Conservation (phyloP, 805 yeast genomes). For the Ogataea dorogensis region DNA sequence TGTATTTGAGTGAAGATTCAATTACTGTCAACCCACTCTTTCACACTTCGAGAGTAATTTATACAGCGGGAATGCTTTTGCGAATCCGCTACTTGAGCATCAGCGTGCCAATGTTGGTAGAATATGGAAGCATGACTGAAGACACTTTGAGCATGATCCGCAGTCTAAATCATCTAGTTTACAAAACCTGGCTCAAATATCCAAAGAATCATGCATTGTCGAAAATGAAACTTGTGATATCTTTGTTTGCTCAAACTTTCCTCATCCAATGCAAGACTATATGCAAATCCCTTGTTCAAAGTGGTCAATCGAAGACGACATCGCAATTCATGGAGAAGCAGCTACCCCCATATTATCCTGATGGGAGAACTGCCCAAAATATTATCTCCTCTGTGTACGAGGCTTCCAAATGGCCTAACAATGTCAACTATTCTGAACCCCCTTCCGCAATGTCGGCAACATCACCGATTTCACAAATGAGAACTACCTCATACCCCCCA, state of each 20-base stretch:
- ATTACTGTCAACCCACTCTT: slow-evolving; percentile 57
- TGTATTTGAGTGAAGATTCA: slow-evolving; percentile 42
- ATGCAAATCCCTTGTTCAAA: slow-evolving; percentile 12
- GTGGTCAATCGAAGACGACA: background rate
- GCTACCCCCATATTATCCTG: background rate
- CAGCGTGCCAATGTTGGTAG: slow-evolving; percentile 46
- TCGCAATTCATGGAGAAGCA: background rate
- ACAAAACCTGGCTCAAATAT: slow-evolving; percentile 32
- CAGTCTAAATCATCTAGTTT: slow-evolving; percentile 27
- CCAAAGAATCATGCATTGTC: slow-evolving; percentile 50
- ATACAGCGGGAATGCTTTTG: slow-evolving; percentile 62
- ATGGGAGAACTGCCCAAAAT: too few relatives aligned
- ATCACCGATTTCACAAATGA: too few relatives aligned
- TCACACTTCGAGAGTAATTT: slow-evolving; percentile 55
- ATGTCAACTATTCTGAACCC: too few relatives aligned
- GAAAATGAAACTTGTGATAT: slow-evolving; percentile 55
- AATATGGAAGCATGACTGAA: slow-evolving; percentile 47
- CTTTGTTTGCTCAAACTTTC: slow-evolving; percentile 61
- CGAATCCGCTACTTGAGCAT: slow-evolving; percentile 55
- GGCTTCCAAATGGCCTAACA: too few relatives aligned
- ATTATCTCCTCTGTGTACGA: background rate
- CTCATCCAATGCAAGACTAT: slow-evolving; percentile 46
- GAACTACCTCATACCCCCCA: too few relatives aligned
- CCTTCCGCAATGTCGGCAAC: too few relatives aligned
- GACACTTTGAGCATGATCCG: slow-evolving; percentile 35